phyloP scores from a whole-genome alignment of 2,329 filamentous ascomycete species.

The Sclerotinia nivalis region DNA sequence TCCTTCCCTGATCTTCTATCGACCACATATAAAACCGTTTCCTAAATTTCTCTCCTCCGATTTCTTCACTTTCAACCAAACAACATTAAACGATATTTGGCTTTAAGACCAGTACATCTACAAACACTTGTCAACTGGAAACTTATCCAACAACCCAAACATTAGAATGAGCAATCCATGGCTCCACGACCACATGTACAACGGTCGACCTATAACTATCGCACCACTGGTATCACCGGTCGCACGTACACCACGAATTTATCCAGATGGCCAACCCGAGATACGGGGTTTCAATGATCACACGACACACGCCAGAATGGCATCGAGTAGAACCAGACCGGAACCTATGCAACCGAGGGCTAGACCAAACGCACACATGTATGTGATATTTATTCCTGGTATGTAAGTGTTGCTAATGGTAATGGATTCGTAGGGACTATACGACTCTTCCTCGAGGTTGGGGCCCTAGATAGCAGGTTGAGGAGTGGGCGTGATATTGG shows the following conservation, averaged over 20 bases:
- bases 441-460: background rate
- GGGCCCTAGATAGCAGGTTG: background rate
- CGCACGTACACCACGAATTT: background rate
- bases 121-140: background rate
- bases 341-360: background rate
- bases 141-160: background rate
- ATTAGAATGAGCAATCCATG: background rate
- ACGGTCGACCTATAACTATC: too few relatives aligned
- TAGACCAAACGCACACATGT: background rate
- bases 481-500: background rate
- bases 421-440: background rate
- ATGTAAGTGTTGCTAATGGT: background rate
- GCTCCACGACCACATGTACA: background rate
- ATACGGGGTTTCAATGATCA: background rate
- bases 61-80: background rate
- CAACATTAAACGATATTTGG: background rate
- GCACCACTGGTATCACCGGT: background rate
- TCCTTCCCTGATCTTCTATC: background rate
- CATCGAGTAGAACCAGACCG: background rate
- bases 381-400: background rate
- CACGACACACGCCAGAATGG: background rate
- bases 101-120: background rate
- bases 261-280: background rate
- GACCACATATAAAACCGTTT: background rate
- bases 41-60: background rate